Evolutionary conservation across 345 rosid species (phyloP).

Genomic region (Anacardium occidentale): DNA sequence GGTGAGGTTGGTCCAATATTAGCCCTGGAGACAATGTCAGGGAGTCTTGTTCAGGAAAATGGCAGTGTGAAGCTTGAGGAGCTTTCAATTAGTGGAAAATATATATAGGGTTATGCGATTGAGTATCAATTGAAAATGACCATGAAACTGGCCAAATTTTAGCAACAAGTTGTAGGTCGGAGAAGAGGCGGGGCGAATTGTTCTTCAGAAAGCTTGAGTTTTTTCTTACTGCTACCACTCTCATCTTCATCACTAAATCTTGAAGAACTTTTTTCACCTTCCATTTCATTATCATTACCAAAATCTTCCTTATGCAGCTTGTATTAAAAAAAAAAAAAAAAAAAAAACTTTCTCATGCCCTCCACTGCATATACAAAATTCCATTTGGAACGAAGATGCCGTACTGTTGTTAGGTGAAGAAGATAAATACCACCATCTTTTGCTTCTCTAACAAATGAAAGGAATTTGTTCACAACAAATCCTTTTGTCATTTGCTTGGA

Average conservation of each 20-base stretch:
- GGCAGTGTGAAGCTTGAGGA: slow-evolving; percentile 79
- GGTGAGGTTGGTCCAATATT: slow-evolving; percentile 75
- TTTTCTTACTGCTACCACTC: slow-evolving; percentile 35
- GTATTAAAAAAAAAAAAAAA: no score
- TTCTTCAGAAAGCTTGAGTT: slow-evolving; percentile 64
- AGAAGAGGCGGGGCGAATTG: slow-evolving; percentile 38
- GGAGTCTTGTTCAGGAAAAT: slow-evolving; percentile 79
- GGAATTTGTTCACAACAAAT: slow-evolving; percentile 28
- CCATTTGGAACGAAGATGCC: slow-evolving; percentile 12
- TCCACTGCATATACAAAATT: slow-evolving; percentile 12
- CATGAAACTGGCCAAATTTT: no score
- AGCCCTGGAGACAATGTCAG: slow-evolving; percentile 77
- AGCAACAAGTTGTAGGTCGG: no score
- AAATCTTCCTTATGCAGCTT: slow-evolving; percentile 9
- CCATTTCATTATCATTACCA: neutral
- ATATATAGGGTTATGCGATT: slow-evolving; percentile 74
- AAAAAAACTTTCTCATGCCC: no score
- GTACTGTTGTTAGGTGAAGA: slow-evolving; percentile 22
- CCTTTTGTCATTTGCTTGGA: slow-evolving; percentile 19
- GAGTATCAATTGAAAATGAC: slow-evolving; percentile 53
- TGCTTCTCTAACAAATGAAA: neutral
- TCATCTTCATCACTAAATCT: slow-evolving; percentile 22
- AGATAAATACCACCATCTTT: slow-evolving; percentile 17
- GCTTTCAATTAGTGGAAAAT: slow-evolving; percentile 79
- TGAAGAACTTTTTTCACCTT: slow-evolving; percentile 12